Conservation (phyloP, 768 basidiomycete genomes). For the Suillus hirtellus region DNA sequence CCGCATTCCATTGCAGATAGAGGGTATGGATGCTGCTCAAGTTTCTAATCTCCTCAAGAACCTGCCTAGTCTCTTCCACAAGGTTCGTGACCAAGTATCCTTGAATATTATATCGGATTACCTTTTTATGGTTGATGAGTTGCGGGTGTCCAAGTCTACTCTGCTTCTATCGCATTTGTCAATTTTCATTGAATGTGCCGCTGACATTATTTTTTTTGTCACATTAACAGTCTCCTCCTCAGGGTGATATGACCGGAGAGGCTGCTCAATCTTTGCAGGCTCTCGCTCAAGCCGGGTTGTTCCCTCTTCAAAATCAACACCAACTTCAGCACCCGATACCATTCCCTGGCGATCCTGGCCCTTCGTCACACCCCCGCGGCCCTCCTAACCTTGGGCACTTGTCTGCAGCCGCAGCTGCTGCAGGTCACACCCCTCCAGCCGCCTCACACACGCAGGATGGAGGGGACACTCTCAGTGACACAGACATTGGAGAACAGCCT, state of each 20-base stretch:
- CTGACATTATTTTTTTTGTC: conserved; percentile 2
- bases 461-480: conserved; percentile 29
- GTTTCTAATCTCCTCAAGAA: conserved; percentile 60
- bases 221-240: conserved; percentile 39
- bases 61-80: conserved; percentile 53
- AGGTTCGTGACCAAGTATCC: conserved; percentile 41
- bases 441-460: conserved; percentile 18
- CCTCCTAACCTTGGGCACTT: conserved; percentile 65
- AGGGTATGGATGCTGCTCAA: conserved; percentile 51
- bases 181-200: background rate
- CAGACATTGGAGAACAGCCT: conserved; percentile 28
- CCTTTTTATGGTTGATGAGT: background rate
- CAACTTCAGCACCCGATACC: conserved; percentile 27
- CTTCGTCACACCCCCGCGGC: conserved; percentile 71
- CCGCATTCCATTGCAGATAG: conserved; percentile 7
- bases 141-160: conserved; percentile 13
- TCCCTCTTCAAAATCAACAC: conserved; percentile 34
- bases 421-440: conserved; percentile 41
- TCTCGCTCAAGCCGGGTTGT: conserved; percentile 45
- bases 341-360: conserved; percentile 57
- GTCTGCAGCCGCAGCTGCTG: conserved; percentile 44
- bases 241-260: conserved; percentile 59
- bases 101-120: conserved; percentile 5
- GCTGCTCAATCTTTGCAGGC: conserved; percentile 60
- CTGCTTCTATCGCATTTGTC: conserved; percentile 5